Base-by-base conservation (phyloP, 805 yeast species). In the Hanseniaspora hatyaiensis region DNA sequence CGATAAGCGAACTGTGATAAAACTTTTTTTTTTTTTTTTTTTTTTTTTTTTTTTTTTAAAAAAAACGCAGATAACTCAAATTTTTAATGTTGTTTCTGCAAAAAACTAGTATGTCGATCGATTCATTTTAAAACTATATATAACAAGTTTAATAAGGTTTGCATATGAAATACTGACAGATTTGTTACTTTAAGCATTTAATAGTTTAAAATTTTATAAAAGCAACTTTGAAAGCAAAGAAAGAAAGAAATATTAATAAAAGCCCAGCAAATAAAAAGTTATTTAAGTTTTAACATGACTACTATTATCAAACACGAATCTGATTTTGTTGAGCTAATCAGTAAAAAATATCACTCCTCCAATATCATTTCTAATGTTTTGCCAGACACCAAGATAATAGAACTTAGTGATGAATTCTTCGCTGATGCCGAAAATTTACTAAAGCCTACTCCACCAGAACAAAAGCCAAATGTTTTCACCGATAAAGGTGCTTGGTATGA, bases 401-500 rank as follows among this genome's bases (percentile, higher is more conserved):
- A 72, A 13, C 76, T 73, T 57, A 80, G 92, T 34, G 95, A 89
- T 61, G 94, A 89, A 65, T 89, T 94, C 92, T 89, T 89, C 66
- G 97, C 96, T 1, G 89, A 77, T 36, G 97, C 97, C 5, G 75
- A 72, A 28, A 89, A 89, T 65, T 71, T 89, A 57, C 78, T 87
- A 61, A 79, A 83, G 59, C 88, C 95, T 32, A 72, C 71, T 39
- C 73, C 80, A 3, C 95, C 96, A 2, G 74, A 85, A 50, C 70
- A 94, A 58, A 94, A 86, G 56, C 80, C 82, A 9, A 81, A 87
- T 24, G 72, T 74, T 56, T 88, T 86, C 63, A 76, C 80, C 2
- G 82, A 74, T 51, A 75, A 88, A 3, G 97, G 97, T 44, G 95
- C 95, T 3, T 89, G 96, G 96, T 89, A 85, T 61, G 98, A 89